Percentiles rank a stretch among this genome's conserved stretches.
phyloP scores from a whole-genome alignment of 1,284 basidiomycete genomes.

The Hemileia vastatrix region DNA sequence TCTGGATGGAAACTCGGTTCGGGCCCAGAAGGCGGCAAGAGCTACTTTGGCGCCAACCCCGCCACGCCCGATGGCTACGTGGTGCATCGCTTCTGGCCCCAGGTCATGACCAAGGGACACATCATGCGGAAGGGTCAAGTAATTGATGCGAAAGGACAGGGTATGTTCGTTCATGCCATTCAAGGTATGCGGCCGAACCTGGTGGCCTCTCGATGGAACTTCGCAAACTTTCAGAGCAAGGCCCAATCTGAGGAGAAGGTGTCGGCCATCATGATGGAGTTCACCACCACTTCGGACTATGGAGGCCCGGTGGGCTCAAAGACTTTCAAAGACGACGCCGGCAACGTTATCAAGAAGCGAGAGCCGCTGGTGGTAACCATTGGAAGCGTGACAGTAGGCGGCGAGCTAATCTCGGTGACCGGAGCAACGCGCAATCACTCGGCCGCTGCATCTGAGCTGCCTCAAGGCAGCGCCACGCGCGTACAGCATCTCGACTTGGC shows the following conservation, averaged over 20 bases:
- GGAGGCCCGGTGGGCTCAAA: no score
- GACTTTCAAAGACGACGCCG: no score
- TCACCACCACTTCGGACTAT: constrained; percentile 58
- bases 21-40: no score
- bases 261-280: constrained; percentile 89
- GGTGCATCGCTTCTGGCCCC: constrained; percentile 85
- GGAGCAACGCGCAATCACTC: constrained; percentile 60
- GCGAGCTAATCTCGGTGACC: constrained; percentile 63
- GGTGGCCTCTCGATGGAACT: constrained; percentile 91
- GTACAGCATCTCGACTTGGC: constrained; percentile 59
- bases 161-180: constrained; percentile 91
- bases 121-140: constrained; percentile 63
- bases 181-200: constrained; percentile 97
- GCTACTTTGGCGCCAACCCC: no score
- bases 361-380: constrained; percentile 62
- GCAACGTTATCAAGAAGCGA: no score
- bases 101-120: constrained; percentile 57
- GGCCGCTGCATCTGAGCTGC: constrained; percentile 59
- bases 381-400: constrained; percentile 68
- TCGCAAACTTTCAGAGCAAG: constrained; percentile 64
- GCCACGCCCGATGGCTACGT: constrained; percentile 63
- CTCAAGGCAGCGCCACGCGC: constrained; percentile 57
- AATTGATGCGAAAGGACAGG: constrained; percentile 54
- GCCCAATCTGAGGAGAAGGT: constrained; percentile 54
- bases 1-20: constrained; percentile 36